Conservation (phyloP, 331 rosid genomes). For the Arachis monticola region DNA sequence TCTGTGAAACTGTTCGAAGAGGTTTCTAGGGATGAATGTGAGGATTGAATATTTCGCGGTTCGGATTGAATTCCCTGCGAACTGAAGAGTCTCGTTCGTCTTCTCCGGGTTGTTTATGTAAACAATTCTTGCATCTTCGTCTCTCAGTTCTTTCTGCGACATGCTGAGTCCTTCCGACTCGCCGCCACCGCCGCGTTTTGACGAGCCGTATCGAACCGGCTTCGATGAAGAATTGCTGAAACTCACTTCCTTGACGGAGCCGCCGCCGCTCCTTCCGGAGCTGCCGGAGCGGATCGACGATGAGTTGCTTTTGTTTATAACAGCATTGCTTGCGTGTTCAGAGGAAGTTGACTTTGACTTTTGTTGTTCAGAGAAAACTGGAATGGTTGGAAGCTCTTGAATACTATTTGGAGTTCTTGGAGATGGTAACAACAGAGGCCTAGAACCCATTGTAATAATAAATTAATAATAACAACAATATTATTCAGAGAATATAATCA, state of each 20-base stretch:
- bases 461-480: neutral
- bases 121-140: slow-evolving; percentile 79
- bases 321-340: too few species aligned
- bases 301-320: slow-evolving; percentile 6
- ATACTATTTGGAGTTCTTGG: slow-evolving; percentile 45
- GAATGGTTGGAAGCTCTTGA: slow-evolving; percentile 37
- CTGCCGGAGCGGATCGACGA: slow-evolving; percentile 63
- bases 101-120: slow-evolving; percentile 61
- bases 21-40: slow-evolving; percentile 81
- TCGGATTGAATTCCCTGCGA: slow-evolving; percentile 65
- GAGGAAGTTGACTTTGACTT: slow-evolving; percentile 48
- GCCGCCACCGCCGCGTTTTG: slow-evolving; percentile 40
- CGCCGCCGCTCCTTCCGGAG: slow-evolving; percentile 53
- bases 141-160: slow-evolving; percentile 83
- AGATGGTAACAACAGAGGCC: slow-evolving; percentile 55
- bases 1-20: slow-evolving; percentile 95
- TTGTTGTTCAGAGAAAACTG: slow-evolving; percentile 40
- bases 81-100: slow-evolving; percentile 64
- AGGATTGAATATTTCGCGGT: slow-evolving; percentile 71
- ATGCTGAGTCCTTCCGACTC: slow-evolving; percentile 74
- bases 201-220: slow-evolving; percentile 68
- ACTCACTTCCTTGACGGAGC: slow-evolving; percentile 56
- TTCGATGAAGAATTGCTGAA: slow-evolving; percentile 45
- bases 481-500: neutral
- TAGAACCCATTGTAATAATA: slow-evolving; percentile 56